Conservation (phyloP, 352 stramenopile genomes). For the Phytophthora hibernalis region DNA sequence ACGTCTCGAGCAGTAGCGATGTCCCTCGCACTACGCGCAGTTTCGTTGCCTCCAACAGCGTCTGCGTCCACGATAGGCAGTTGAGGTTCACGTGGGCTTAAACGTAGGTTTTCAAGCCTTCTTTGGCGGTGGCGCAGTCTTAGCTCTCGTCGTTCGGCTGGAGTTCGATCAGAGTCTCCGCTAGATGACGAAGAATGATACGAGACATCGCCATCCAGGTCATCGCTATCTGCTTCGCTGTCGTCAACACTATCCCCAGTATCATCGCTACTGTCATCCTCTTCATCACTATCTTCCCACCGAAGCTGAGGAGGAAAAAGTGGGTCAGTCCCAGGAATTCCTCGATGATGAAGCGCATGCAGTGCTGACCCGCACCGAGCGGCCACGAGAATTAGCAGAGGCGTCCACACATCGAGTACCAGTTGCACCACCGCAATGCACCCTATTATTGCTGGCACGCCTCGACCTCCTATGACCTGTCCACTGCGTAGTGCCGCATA, state of each 20-base stretch:
- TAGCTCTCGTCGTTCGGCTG: slow-evolving; percentile 33
- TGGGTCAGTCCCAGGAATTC: slow-evolving; percentile 62
- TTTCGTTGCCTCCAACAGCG: slow-evolving; percentile 30
- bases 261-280: slow-evolving; percentile 36
- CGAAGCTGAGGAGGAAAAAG: slow-evolving; percentile 76
- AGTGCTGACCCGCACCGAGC: slow-evolving; percentile 59
- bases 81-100: slow-evolving; percentile 21
- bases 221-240: slow-evolving; percentile 19
- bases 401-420: slow-evolving; percentile 71
- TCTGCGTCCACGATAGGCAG: slow-evolving; percentile 41
- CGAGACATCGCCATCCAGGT: slow-evolving; percentile 23
- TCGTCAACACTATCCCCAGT: slow-evolving; percentile 28
- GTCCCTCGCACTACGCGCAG: slow-evolving; percentile 22
- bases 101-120: slow-evolving; percentile 24
- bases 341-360: slow-evolving; percentile 63
- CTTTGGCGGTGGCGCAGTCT: slow-evolving; percentile 29
- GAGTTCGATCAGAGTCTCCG: slow-evolving; percentile 27
- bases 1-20: slow-evolving; percentile 38
- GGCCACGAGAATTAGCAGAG: slow-evolving; percentile 73
- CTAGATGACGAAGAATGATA: slow-evolving; percentile 43
- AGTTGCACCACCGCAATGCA: slow-evolving; percentile 55
- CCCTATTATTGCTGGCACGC: slow-evolving; percentile 49
- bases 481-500: slow-evolving; percentile 72
- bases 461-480: slow-evolving; percentile 54
- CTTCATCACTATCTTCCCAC: slow-evolving; percentile 58